phyloP scores from a whole-genome alignment of 2,329 filamentous ascomycete genomes.

The Penicillium sp. region DNA sequence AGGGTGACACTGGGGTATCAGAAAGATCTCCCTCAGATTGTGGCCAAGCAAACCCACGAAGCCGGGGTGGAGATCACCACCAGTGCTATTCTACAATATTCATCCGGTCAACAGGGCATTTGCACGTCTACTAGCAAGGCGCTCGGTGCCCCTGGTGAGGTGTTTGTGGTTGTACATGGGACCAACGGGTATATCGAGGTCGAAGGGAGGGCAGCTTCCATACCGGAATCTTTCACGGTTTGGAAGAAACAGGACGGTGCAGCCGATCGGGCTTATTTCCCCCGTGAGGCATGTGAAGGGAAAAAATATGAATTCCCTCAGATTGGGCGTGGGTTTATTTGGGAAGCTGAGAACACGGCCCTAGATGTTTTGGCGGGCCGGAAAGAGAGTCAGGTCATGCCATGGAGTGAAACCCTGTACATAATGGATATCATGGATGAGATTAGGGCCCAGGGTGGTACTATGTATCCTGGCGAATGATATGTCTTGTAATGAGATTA shows the following conservation, averaged over 20 bases:
- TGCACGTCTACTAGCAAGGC: not conserved
- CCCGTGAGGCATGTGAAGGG: not conserved
- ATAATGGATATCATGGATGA: conserved; percentile 3
- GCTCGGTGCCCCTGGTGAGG: not conserved
- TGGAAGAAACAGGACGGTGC: conserved; percentile 1
- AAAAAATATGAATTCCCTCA: not conserved
- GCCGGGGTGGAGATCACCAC: not conserved
- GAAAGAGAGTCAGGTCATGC: conserved; percentile 1
- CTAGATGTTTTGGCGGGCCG: not conserved
- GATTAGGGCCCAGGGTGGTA: not conserved
- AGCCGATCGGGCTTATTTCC: not conserved
- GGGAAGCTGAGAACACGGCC: conserved; percentile 1
- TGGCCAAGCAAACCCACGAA: conserved; percentile 1
- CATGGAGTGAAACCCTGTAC: not conserved
- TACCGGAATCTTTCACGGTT: conserved; percentile 13
- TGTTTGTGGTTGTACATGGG: conserved; percentile 2
- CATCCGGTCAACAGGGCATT: not conserved
- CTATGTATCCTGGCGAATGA: conserved; percentile 1
- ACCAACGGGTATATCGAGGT: conserved; percentile 4
- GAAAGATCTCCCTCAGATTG: not conserved
- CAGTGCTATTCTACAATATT: not conserved
- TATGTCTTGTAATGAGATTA: not conserved
- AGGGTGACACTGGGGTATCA: not conserved
- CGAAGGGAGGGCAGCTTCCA: conserved; percentile 2
- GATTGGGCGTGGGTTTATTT: not conserved